These are phyloP conservation scores for Biscutella laevigata DNA, from an alignment of 441 rosid species.

Conservation along the genomic window DNA sequence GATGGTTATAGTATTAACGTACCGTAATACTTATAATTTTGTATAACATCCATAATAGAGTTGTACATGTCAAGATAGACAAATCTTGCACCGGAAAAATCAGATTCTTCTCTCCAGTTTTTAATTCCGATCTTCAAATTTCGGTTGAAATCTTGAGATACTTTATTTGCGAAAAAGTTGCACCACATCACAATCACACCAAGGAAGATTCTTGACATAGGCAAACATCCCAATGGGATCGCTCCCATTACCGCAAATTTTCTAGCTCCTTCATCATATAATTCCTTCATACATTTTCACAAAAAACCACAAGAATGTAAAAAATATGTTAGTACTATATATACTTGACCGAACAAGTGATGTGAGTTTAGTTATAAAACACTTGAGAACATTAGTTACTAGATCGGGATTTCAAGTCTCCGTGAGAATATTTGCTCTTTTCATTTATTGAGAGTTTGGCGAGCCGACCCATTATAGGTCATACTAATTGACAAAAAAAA, in stretches of 20 bases:
- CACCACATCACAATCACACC: too few relatives aligned
- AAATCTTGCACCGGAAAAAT: slow-evolving; percentile 2
- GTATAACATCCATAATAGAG: slow-evolving; percentile 34
- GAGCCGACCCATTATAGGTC: too few relatives aligned
- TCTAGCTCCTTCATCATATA: slow-evolving; percentile 19
- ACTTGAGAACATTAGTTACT: too few relatives aligned
- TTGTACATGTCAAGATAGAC: slow-evolving; percentile 11
- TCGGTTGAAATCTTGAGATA: not conserved
- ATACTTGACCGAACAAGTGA: too few relatives aligned
- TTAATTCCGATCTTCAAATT: slow-evolving; percentile 1
- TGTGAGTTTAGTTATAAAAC: too few relatives aligned
- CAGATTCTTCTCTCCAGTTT: not conserved
- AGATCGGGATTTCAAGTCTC: too few relatives aligned
- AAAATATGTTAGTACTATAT: too few relatives aligned
- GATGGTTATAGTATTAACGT: slow-evolving; percentile 5
- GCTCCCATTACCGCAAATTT: slow-evolving; percentile 22
- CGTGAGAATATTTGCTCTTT: too few relatives aligned
- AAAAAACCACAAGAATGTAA: not conserved
- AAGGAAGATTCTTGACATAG: slow-evolving; percentile 15
- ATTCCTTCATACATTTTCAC: not conserved
- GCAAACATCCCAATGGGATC: slow-evolving; percentile 20
- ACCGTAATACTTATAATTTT: slow-evolving; percentile 40
- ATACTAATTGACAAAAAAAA: too few relatives aligned
- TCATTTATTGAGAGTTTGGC: too few relatives aligned
- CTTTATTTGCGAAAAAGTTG: not conserved